Evolutionary conservation across 805 yeast genomes (phyloP).

Genomic region (Babjeviella inositovora): DNA sequence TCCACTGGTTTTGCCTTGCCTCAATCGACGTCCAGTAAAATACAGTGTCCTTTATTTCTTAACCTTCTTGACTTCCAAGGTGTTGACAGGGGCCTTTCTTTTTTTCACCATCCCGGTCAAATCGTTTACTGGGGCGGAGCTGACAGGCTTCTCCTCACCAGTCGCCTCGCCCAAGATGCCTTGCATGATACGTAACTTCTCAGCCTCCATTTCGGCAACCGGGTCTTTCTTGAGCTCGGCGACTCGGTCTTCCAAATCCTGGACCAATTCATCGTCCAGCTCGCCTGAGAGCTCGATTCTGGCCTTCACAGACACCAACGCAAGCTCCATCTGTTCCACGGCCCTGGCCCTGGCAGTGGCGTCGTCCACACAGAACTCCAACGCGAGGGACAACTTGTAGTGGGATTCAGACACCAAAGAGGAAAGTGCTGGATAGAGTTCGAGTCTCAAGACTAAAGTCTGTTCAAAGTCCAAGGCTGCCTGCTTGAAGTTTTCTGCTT

Average conservation of each 20-base stretch:
- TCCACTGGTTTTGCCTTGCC: too few relatives aligned
- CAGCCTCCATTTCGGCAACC: conserved; percentile 25
- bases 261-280: conserved; percentile 27
- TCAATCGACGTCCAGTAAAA: too few relatives aligned
- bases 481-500: conserved; percentile 74
- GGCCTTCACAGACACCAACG: conserved; percentile 23
- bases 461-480: conserved; percentile 55
- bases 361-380: conserved; percentile 52
- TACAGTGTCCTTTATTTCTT: too few relatives aligned
- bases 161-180: conserved; percentile 37
- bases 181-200: conserved; percentile 34
- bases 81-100: too few relatives aligned
- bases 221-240: conserved; percentile 39
- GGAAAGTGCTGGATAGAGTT: conserved; percentile 33
- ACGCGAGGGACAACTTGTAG: conserved; percentile 66
- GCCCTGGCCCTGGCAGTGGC: conserved; percentile 29
- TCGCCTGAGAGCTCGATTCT: conserved; percentile 19
- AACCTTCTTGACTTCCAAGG: too few relatives aligned
- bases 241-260: conserved; percentile 38
- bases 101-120: conserved; percentile 49
- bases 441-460: conserved; percentile 35
- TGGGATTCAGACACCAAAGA: conserved; percentile 62
- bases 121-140: conserved; percentile 30
- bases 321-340: conserved; percentile 28
- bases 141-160: conserved; percentile 4